A percentile compares a stretch with the other conserved stretches of the same genome.
These are phyloP conservation scores for Blastomyces percursus DNA, from an alignment of 2,329 filamentous ascomycete genomes.

Conservation along the genomic window DNA sequence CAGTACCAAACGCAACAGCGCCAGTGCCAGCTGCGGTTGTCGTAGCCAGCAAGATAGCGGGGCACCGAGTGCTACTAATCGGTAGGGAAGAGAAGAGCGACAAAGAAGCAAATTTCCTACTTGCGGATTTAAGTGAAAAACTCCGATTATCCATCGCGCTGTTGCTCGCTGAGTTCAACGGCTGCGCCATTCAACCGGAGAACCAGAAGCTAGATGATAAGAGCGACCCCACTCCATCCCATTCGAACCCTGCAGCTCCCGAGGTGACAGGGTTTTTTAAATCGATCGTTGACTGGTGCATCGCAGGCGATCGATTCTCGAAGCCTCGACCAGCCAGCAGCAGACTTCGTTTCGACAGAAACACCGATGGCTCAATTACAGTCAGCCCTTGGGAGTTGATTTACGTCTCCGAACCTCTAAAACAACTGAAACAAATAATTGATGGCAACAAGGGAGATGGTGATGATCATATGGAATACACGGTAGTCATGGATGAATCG, in stretches of 20 bases:
- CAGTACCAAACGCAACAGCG: neutral
- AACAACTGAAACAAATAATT: neutral
- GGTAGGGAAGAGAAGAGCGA: neutral
- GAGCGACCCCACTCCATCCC: neutral
- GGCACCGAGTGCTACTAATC: neutral
- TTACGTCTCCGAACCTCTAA: neutral
- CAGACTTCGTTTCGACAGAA: neutral
- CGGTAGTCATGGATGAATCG: neutral
- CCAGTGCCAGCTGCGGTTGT: neutral
- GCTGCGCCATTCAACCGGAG: neutral
- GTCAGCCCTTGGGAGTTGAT: slow-evolving; percentile 2
- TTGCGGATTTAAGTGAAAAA: neutral
- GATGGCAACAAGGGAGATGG: neutral
- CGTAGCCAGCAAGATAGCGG: neutral
- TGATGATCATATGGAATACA: neutral
- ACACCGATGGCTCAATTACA: neutral
- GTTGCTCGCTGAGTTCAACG: neutral
- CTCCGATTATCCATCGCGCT: neutral
- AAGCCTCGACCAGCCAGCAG: neutral
- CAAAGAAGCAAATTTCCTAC: neutral
- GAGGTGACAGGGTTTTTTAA: neutral
- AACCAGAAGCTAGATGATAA: neutral
- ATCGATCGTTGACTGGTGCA: slow-evolving; percentile 1
- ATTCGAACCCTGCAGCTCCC: neutral
- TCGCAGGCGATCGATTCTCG: neutral